Conservation (phyloP, 805 yeast species). For the Phaffomyces opuntiae region DNA sequence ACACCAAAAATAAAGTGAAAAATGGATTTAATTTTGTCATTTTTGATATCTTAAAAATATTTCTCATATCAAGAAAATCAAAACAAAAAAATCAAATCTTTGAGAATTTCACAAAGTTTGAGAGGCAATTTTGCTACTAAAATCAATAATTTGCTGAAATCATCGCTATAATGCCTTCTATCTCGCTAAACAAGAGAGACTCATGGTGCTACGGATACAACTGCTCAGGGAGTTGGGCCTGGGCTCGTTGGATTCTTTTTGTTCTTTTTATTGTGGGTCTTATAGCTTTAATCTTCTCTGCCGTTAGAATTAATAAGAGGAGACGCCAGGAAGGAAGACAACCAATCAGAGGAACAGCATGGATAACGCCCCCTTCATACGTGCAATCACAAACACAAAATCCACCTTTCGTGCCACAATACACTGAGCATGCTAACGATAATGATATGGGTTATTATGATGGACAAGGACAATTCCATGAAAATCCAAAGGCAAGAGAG, state of each 20-base stretch:
- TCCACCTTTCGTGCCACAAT: constrained; percentile 59
- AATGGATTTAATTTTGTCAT: background rate
- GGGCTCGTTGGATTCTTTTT: constrained; percentile 36
- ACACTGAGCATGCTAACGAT: constrained; percentile 59
- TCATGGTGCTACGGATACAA: constrained; percentile 16
- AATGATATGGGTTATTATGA: constrained; percentile 63
- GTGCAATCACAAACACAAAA: constrained; percentile 30
- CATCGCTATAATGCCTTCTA: background rate
- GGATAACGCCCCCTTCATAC: constrained; percentile 86
- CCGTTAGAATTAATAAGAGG: constrained; percentile 47
- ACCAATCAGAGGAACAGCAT: constrained; percentile 71
- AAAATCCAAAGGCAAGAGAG: constrained; percentile 27
- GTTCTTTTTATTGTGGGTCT: constrained; percentile 49
- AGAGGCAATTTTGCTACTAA: no score
- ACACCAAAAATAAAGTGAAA: background rate
- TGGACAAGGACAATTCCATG: constrained; percentile 23
- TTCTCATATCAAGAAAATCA: no score
- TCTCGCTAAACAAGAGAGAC: background rate
- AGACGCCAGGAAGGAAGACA: constrained; percentile 37
- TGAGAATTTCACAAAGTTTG: no score
- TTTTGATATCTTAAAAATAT: no score
- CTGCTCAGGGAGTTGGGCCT: constrained; percentile 14
- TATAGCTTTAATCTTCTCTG: constrained; percentile 39
- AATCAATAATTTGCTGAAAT: no score
- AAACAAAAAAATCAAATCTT: no score